phyloP scores from a whole-genome alignment of 768 basidiomycete species.

The Phaffia australis region DNA sequence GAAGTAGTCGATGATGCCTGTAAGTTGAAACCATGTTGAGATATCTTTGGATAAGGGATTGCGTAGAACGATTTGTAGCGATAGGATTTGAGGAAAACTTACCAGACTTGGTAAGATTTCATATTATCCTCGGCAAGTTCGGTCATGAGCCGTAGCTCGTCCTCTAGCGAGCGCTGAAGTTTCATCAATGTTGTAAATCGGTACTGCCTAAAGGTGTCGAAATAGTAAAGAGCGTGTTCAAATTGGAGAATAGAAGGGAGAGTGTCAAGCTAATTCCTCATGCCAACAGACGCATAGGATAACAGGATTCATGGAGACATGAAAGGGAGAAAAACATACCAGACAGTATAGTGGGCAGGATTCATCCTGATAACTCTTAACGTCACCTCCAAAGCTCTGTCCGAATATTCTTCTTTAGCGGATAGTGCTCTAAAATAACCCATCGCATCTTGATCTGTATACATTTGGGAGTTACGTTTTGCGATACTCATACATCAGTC shows the following conservation, averaged over 20 bases:
- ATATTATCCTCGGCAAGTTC: constrained; percentile 68
- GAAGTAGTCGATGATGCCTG: constrained; percentile 45
- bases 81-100: constrained; percentile 44
- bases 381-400: constrained; percentile 73
- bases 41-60: too few species aligned
- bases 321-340: constrained; percentile 46
- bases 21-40: neutral
- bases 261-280: neutral
- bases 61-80: constrained; percentile 38
- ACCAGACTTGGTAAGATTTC: constrained; percentile 99
- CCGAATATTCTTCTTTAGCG: constrained; percentile 62
- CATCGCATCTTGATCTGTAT: constrained; percentile 78
- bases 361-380: constrained; percentile 80
- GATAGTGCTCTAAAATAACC: constrained; percentile 82
- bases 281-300: neutral
- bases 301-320: neutral
- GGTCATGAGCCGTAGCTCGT: constrained; percentile 76
- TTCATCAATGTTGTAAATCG: constrained; percentile 75
- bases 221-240: neutral
- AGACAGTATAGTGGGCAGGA: constrained; percentile 93
- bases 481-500: constrained; percentile 7
- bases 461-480: neutral
- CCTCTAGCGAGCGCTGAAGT: constrained; percentile 55
- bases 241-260: neutral
- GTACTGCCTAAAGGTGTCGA: constrained; percentile 65